Conservation (phyloP, 1,139 yeast species). For the Kluyveromyces sp. region DNA sequence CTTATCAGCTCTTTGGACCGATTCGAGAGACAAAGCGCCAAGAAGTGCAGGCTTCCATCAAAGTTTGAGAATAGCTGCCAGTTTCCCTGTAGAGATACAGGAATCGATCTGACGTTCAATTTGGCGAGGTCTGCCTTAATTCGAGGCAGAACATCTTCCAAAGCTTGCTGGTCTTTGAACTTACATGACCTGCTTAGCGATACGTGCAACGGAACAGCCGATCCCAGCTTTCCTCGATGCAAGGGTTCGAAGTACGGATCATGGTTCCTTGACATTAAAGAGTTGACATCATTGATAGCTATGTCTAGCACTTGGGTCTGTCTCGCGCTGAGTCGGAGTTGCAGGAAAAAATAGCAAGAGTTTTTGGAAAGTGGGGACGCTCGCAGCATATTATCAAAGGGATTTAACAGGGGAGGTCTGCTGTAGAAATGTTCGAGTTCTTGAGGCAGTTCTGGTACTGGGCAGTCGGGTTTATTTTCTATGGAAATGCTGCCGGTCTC, state of each 20-base stretch:
- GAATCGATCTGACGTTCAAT: not conserved
- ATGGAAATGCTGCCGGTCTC: constrained; percentile 9
- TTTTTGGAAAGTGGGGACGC: constrained; percentile 7
- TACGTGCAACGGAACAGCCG: constrained; percentile 24
- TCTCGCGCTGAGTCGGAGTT: constrained; percentile 17
- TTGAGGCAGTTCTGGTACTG: constrained; percentile 15
- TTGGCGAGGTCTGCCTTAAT: not conserved
- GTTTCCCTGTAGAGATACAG: not conserved
- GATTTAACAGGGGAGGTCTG: constrained; percentile 17
- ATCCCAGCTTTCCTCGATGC: constrained; percentile 18
- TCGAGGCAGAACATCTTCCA: constrained; percentile 8
- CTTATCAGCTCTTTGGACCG: not conserved
- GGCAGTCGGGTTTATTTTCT: no score
- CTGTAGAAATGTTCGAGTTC: constrained; percentile 20
- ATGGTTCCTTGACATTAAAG: constrained; percentile 4
- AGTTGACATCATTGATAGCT: constrained; percentile 10
- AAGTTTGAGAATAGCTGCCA: constrained; percentile 2
- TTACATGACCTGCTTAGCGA: constrained; percentile 18
- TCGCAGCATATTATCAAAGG: not conserved
- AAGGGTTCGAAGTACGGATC: constrained; percentile 18
- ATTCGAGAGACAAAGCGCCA: not conserved
- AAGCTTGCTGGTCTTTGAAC: constrained; percentile 11
- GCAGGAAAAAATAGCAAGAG: constrained; percentile 21
- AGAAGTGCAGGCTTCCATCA: constrained; percentile 2
- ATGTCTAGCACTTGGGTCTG: constrained; percentile 12